Evolutionary conservation across 176 grass and related monocot species (phyloP), one percentile per base, ranked within the genome.

Genomic region (Juncus inflexus): DNA sequence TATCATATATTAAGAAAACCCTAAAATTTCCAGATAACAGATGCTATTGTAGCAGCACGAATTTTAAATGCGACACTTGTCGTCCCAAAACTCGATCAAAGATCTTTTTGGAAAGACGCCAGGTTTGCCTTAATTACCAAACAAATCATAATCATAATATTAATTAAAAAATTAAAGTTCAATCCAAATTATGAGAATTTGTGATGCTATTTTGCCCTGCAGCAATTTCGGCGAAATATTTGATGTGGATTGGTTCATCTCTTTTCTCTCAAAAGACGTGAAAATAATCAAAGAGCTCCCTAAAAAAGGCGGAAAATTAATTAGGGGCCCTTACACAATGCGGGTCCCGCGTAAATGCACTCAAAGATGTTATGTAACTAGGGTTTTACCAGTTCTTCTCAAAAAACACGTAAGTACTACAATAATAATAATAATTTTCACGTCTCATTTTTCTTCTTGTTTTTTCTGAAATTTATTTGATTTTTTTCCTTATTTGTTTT

Each of bases 101-200:
- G 81, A 72, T 96, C 91, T 75, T 96, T 96, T 76, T 96, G 91
- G 91, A 96, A 90, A 77, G 87, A 96, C 71, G 77, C 91, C 64
- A 96, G 91, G 91, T 96, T 90, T 78, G 35, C 42, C 68, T 1
- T 28, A 28, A 28, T 28, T 28, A 28, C 19, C 19, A 28, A 28
- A 28, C 19, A 28, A 28, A 28, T 28, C 19, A 28, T 28, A 28
- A 28, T 28, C 19, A 28, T 28, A 28, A 28, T 28, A 28, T 28
- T 28, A 28, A 28, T 28, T 28, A 28, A 28, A 28, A 28, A 28
- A 28, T 28, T 28, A 28, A 28, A 28, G 19, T 28, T 28, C 19
- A 28, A 28, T 28, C 19, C 19, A 28, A 28, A 39, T 35, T 76
- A 71, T 14, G 54, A 67, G 52, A 72, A 63, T 84, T 76, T 77